Percentiles rank a stretch among this genome's conserved stretches.
Evolutionary conservation across 495 filamentous ascomycete genomes (phyloP).

Genomic region (Emericellopsis terricola): DNA sequence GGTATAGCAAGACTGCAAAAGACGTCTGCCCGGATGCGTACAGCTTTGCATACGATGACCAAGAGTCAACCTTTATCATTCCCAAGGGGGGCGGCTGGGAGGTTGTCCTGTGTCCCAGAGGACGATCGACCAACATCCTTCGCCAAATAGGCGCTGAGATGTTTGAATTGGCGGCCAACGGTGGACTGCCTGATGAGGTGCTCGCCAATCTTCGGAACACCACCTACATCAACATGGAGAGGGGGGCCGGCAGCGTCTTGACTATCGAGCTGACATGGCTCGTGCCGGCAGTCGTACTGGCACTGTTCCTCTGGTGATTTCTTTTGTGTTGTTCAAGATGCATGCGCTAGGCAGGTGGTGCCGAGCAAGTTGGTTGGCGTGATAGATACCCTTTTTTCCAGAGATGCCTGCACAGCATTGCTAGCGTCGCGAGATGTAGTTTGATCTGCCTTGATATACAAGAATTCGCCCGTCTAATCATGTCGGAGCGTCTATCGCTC

Average conservation of each 20-base stretch:
- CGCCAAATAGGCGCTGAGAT: slow-evolving; percentile 27
- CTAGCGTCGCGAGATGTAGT: no score
- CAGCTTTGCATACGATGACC: slow-evolving; percentile 63
- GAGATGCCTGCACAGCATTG: background rate
- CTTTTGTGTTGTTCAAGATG: no score
- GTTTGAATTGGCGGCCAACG: slow-evolving; percentile 10
- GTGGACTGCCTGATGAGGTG: slow-evolving; percentile 4
- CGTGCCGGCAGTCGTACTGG: no score
- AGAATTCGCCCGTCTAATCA: no score
- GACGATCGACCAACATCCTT: slow-evolving; percentile 52
- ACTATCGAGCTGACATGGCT: background rate
- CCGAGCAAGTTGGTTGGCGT: no score
- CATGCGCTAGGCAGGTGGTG: no score
- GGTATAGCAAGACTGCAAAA: slow-evolving; percentile 49
- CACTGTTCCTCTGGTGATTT: no score
- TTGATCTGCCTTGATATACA: no score
- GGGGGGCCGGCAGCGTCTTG: slow-evolving; percentile 1
- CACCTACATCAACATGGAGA: slow-evolving; percentile 4
- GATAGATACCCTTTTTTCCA: background rate
- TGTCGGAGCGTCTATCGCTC: no score
- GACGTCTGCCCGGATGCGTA: slow-evolving; percentile 67
- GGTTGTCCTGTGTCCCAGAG: slow-evolving; percentile 56
- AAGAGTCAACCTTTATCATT: slow-evolving; percentile 56
- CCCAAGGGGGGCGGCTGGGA: slow-evolving; percentile 48
- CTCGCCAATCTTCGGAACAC: slow-evolving; percentile 8